Conservation (phyloP, 2,329 filamentous ascomycete species). For the Cladosporium sp. region DNA sequence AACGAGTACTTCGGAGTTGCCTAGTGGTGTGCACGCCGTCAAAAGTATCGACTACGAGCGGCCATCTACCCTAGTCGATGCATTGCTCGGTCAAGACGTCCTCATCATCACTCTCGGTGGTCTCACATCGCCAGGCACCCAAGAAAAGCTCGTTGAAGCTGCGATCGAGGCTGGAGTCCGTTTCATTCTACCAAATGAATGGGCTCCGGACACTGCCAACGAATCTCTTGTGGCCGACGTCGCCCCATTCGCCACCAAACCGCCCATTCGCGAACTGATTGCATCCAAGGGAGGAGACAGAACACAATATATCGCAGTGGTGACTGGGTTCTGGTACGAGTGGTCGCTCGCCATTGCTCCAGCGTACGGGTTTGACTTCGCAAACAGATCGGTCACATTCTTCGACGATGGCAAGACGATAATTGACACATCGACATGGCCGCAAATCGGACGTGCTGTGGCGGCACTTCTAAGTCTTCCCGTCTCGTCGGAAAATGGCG, state of each 20-base stretch:
- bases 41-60: constrained; percentile 46
- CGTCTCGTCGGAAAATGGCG: constrained; percentile 34
- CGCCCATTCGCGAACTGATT: constrained; percentile 21
- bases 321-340: constrained; percentile 33
- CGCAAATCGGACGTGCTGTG: constrained; percentile 51
- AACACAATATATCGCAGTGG: constrained; percentile 24
- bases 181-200: constrained; percentile 39
- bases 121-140: constrained; percentile 25
- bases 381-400: constrained; percentile 25
- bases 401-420: constrained; percentile 54
- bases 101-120: constrained; percentile 37
- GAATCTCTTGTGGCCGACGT: constrained; percentile 22
- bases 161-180: constrained; percentile 33
- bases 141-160: constrained; percentile 31
- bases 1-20: constrained; percentile 37
- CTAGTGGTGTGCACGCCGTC: constrained; percentile 33
- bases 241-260: constrained; percentile 14
- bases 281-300: constrained; percentile 20
- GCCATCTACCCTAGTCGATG: constrained; percentile 31
- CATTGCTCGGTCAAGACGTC: constrained; percentile 33
- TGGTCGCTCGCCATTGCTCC: constrained; percentile 30
- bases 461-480: constrained; percentile 38
- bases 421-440: constrained; percentile 56
- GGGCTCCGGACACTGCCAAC: constrained; percentile 26
- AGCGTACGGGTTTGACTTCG: constrained; percentile 35